These are phyloP conservation scores for Tremella yokohamensis DNA, from an alignment of 768 basidiomycete species.

Conservation along the genomic window DNA sequence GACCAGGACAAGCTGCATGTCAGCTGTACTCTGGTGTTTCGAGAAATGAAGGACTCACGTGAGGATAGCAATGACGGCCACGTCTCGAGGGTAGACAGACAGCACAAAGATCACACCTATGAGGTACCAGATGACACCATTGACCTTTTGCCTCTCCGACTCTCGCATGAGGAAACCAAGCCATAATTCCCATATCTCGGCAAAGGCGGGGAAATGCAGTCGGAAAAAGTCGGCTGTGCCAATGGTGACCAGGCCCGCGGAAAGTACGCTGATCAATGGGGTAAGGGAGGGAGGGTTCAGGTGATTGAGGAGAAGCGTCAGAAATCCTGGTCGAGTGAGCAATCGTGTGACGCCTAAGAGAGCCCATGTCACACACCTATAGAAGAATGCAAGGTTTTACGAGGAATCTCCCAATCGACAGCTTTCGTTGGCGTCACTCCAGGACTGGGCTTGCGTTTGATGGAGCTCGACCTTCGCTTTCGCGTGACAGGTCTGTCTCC, in stretches of 20 bases:
- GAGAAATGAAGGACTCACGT: slow-evolving; percentile 60
- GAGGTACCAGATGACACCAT: slow-evolving; percentile 90
- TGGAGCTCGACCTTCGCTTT: slow-evolving; percentile 33
- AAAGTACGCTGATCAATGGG: slow-evolving; percentile 62
- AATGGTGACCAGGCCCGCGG: slow-evolving; percentile 65
- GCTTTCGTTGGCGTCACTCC: slow-evolving; percentile 44
- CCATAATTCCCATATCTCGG: slow-evolving; percentile 64
- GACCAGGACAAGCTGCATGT: slow-evolving; percentile 80
- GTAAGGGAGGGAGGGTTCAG: slow-evolving; percentile 55
- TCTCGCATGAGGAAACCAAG: slow-evolving; percentile 87
- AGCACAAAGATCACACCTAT: slow-evolving; percentile 77
- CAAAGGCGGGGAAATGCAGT: slow-evolving; percentile 64
- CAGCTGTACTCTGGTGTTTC: slow-evolving; percentile 4
- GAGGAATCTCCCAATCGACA: slow-evolving; percentile 83
- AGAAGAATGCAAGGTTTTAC: slow-evolving; percentile 80
- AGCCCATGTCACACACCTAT: slow-evolving; percentile 62
- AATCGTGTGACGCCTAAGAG: not conserved
- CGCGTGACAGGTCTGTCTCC: slow-evolving; percentile 25
- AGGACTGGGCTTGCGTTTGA: slow-evolving; percentile 38
- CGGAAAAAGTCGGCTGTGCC: slow-evolving; percentile 72
- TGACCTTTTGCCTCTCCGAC: slow-evolving; percentile 73
- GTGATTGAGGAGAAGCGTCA: slow-evolving; percentile 62
- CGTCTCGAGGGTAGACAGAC: slow-evolving; percentile 71
- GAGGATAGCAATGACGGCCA: slow-evolving; percentile 83
- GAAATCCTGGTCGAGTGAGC: slow-evolving; percentile 56